Evolutionary conservation across 129 eudicot species (phyloP).

Genomic region (Centrapalus pauciflorus): DNA sequence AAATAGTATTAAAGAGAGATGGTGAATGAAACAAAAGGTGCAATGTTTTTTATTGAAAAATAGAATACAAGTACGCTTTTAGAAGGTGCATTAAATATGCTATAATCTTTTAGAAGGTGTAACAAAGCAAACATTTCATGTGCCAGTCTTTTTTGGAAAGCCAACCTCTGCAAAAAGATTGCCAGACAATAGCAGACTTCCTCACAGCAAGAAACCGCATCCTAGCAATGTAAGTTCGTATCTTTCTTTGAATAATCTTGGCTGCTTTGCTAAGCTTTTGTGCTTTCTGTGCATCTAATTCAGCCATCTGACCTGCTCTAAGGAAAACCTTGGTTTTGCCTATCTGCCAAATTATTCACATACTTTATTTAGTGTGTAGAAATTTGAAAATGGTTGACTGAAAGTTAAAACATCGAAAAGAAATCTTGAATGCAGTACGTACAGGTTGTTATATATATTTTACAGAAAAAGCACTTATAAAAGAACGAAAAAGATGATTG

Average conservation of each 20-base stretch:
- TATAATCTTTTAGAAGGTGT: not conserved
- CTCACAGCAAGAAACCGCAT: conserved; percentile 52
- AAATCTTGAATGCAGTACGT: not conserved
- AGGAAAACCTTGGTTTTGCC: conserved; percentile 91
- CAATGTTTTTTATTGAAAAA: not conserved
- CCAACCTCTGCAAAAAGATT: conserved; percentile 75
- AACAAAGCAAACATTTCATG: conserved; percentile 11
- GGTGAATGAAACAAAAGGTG: not conserved
- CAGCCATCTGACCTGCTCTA: conserved; percentile 99
- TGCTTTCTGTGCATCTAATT: conserved; percentile 78
- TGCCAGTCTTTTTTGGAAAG: conserved; percentile 3
- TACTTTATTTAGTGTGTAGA: conserved; percentile 7
- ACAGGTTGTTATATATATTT: conserved; percentile 5
- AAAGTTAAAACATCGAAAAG: conserved; percentile 11
- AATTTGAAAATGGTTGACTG: conserved; percentile 1
- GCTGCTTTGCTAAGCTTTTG: conserved; percentile 71
- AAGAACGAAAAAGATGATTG: not conserved
- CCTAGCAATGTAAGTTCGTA: conserved; percentile 66
- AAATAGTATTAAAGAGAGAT: conserved; percentile 6
- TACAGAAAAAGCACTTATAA: not conserved
- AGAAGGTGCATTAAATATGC: not conserved
- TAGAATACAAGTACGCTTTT: not conserved
- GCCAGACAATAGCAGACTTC: conserved; percentile 61
- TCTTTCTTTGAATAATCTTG: conserved; percentile 61
- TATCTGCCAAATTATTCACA: conserved; percentile 44